Conservation (phyloP, 2,329 filamentous ascomycete genomes). For the Lojkania enalia region DNA sequence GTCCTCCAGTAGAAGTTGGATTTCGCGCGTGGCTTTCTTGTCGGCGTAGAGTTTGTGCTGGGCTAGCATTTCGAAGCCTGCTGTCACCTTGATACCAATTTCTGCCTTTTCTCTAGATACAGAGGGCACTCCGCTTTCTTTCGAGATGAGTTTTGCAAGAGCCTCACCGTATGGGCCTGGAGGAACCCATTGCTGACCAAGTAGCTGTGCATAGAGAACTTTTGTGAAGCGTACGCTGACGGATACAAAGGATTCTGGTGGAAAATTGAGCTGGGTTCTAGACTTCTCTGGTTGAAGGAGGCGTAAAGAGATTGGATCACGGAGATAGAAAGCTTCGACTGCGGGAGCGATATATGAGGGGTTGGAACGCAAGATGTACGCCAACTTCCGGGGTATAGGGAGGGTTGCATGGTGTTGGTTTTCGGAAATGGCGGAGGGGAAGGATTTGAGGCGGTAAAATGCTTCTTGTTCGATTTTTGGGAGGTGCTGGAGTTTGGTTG, state of each 20-base stretch:
- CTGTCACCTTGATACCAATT: constrained; percentile 85
- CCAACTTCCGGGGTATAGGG: constrained; percentile 78
- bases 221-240: constrained; percentile 82
- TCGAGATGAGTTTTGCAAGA: constrained; percentile 30
- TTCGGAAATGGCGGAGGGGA: constrained; percentile 72
- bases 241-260: constrained; percentile 77
- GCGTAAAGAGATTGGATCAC: constrained; percentile 77
- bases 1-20: constrained; percentile 76
- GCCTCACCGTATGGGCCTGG: constrained; percentile 60
- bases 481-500: constrained; percentile 68
- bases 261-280: constrained; percentile 61
- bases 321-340: constrained; percentile 88
- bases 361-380: constrained; percentile 73
- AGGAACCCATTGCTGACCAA: constrained; percentile 76
- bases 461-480: constrained; percentile 80
- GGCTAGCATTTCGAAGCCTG: constrained; percentile 87
- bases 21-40: constrained; percentile 70
- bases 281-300: constrained; percentile 62
- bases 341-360: constrained; percentile 80
- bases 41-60: constrained; percentile 68
- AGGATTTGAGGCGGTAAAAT: constrained; percentile 84
- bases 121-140: constrained; percentile 36
- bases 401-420: constrained; percentile 77
- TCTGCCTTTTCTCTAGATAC: constrained; percentile 54
- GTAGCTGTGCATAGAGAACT: constrained; percentile 87